Base-by-base conservation (phyloP, 1,284 basidiomycete species). In the Cryptococcus wingfieldii region DNA sequence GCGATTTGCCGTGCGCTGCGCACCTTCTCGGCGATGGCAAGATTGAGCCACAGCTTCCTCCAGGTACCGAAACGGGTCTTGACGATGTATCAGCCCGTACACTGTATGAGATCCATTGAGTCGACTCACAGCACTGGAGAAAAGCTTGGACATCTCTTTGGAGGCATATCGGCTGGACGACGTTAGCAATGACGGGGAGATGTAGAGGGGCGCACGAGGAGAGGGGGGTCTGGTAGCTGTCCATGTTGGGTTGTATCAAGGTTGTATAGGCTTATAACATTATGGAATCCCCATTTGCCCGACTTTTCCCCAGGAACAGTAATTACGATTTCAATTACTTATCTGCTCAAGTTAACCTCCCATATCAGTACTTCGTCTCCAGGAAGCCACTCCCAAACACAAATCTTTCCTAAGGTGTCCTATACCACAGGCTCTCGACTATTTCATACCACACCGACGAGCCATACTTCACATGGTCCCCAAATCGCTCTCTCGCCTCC, bases 31-130 rank as follows among this genome's bases (percentile, higher is more conserved):
- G 94, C 95, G 55, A 90, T 88, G 55, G 95, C 96, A 47, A 98
- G 88, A 77, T 89, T 95, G 64, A 98, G 84, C 95, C 95, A 98
- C 25, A 98, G 83, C 72, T 89, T 83, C 65, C 95, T 83, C 95
- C 95, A 98, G n/a, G 94, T 98, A 59, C 85, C 85, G 78, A 96
- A 98, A 25, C 96, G 89, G 63, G 89, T 95, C 93, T 46, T 96
- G 53, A 18, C 19, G 4, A 14, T 44, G 49, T 23, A 23, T 23
- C 3, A 23, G 46, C 27, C n/a, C 41, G 25, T 44, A 25, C 31
- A 23, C 19, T 38, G 44, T 49, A 51, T 39, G 41, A 41, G 44
- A 16, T 27, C 37, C 27, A 47, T 18, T 31, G 28, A 16, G 18
- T 27, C 12, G 12, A 64, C 77, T 55, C 67, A 94, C 93, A 51